Percentiles rank a stretch among this genome's conserved stretches.
Evolutionary conservation across 2,329 filamentous ascomycete genomes (phyloP).

Genomic region (Sporothrix sp.): DNA sequence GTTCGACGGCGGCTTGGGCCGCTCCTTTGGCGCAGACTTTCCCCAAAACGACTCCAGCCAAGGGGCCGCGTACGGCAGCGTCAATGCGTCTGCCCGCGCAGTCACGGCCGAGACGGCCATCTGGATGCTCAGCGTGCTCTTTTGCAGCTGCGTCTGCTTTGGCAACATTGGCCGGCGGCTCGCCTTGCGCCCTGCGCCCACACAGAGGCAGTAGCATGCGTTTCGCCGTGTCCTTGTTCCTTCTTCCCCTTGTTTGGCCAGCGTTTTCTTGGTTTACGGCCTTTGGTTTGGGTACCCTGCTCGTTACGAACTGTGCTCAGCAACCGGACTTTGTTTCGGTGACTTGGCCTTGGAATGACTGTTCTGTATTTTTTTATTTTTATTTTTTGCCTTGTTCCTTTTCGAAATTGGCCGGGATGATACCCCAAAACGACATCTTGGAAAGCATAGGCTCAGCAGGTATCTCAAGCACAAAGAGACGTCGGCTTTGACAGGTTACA

Average conservation of each 20-base stretch:
- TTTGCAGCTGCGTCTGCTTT: conserved; percentile 92
- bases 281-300: too few species aligned
- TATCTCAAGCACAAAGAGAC: too few species aligned
- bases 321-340: background rate
- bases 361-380: background rate
- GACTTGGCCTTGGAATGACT: background rate
- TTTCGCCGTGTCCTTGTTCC: background rate
- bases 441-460: background rate
- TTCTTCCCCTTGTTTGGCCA: background rate
- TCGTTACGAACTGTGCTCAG: too few species aligned
- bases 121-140: conserved; percentile 89
- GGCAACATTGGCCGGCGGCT: conserved; percentile 85
- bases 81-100: conserved; percentile 25
- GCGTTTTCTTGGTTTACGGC: background rate
- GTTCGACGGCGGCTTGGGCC: background rate
- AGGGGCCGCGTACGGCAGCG: background rate
- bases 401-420: background rate
- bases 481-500: too few species aligned
- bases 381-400: background rate
- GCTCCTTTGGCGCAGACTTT: conserved; percentile 8
- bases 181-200: conserved; percentile 33
- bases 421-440: background rate
- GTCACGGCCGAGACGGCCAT: conserved; percentile 63
- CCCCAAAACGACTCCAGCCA: conserved; percentile 19
- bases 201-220: background rate